Evolutionary conservation across 345 rosid species (phyloP).

Genomic region (Psidium friedrichsthalianum): DNA sequence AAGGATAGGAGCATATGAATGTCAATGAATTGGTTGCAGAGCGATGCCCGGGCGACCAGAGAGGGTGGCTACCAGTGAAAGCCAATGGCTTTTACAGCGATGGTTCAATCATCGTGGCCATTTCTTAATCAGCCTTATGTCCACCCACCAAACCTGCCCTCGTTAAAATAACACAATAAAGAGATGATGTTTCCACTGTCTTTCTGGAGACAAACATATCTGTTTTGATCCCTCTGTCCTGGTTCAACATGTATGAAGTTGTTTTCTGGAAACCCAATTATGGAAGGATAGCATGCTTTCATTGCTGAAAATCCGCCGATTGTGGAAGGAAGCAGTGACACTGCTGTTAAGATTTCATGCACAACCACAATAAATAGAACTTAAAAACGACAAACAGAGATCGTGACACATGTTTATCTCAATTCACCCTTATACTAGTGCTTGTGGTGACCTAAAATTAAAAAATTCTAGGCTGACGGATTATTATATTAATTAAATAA

Average conservation of each 20-base stretch:
- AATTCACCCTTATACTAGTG: no score
- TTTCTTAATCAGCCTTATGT: conserved; percentile 1
- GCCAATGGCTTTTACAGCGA: conserved; percentile 3
- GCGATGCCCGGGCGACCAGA: not conserved
- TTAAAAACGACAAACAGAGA: no score
- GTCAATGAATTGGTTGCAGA: not conserved
- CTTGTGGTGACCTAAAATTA: no score
- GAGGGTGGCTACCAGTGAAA: not conserved
- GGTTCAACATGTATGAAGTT: not conserved
- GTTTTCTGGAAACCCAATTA: not conserved
- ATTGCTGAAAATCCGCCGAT: not conserved
- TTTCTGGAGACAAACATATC: not conserved
- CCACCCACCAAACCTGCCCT: conserved; percentile 1
- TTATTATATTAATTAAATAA: no score
- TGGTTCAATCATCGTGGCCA: conserved; percentile 2
- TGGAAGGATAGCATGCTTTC: not conserved
- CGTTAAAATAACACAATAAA: not conserved
- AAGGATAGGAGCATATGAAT: conserved; percentile 3
- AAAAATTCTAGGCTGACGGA: no score
- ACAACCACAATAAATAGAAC: no score
- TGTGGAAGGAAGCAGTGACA: not conserved
- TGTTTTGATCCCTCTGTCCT: not conserved
- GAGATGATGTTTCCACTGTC: not conserved
- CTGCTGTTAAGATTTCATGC: no score
- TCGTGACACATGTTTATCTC: no score